phyloP scores from a whole-genome alignment of 495 filamentous ascomycete genomes.

The Tetracladium setigerum region DNA sequence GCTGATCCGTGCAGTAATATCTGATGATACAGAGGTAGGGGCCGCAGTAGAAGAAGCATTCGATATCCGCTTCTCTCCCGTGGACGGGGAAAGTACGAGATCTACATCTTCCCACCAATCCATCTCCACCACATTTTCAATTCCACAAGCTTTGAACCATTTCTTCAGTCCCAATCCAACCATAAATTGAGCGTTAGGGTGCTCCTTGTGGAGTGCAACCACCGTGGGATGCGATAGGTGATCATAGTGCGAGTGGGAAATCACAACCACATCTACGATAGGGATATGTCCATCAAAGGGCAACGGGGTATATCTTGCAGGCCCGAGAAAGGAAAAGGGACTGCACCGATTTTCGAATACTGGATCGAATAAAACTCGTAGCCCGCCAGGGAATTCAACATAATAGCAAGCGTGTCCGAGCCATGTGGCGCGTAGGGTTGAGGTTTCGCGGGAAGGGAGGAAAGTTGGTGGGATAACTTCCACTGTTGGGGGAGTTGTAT shows the following conservation, averaged over 20 bases:
- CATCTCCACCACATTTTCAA: conserved; percentile 73
- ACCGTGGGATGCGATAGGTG: conserved; percentile 76
- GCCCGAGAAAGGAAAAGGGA: conserved; percentile 63
- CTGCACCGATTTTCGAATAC: conserved; percentile 87
- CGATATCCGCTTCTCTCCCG: conserved; percentile 25
- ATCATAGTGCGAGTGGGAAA: conserved; percentile 93
- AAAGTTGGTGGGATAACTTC: conserved; percentile 64
- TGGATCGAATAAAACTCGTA: conserved; percentile 91
- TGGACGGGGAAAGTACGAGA: conserved; percentile 48
- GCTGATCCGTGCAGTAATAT: conserved; percentile 67
- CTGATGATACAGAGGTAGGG: conserved; percentile 9
- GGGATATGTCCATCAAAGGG: conserved; percentile 78
- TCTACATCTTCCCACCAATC: conserved; percentile 94
- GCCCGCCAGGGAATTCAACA: conserved; percentile 81
- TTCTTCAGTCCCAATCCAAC: conserved; percentile 79
- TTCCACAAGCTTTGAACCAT: conserved; percentile 68
- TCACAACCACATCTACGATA: conserved; percentile 78
- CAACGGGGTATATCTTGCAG: conserved; percentile 72
- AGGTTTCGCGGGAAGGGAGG: conserved; percentile 45
- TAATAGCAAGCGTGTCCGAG: conserved; percentile 93
- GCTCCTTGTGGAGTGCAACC: conserved; percentile 55
- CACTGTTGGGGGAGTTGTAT: conserved; percentile 60
- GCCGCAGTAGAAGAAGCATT: conserved; percentile 11
- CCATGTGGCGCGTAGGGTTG: conserved; percentile 83
- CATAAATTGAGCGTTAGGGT: conserved; percentile 83